These are phyloP conservation scores for Sporopachydermia cereana DNA, from an alignment of 1,139 yeast species.

Conservation along the genomic window DNA sequence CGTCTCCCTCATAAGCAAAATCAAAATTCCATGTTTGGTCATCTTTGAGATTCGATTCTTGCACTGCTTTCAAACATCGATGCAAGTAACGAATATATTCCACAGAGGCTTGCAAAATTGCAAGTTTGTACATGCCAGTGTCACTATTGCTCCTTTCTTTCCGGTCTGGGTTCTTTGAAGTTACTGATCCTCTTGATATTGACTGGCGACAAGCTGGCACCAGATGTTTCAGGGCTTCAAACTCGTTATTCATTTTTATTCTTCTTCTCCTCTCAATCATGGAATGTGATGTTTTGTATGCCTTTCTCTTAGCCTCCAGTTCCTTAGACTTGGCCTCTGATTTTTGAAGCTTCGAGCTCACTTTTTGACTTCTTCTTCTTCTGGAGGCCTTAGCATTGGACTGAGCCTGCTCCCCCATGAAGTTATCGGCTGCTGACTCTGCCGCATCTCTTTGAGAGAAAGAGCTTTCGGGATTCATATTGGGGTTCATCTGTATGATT, in stretches of 20 bases:
- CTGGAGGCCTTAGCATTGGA: too few relatives aligned
- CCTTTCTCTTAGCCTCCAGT: slow-evolving; percentile 41
- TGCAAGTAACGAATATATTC: slow-evolving; percentile 67
- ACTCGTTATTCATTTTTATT: slow-evolving; percentile 69
- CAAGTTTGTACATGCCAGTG: slow-evolving; percentile 70
- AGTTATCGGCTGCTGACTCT: too few relatives aligned
- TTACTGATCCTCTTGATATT: too few relatives aligned
- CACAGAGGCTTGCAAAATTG: slow-evolving; percentile 70
- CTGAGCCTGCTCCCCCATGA: too few relatives aligned
- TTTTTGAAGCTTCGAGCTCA: slow-evolving; percentile 25
- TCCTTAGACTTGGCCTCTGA: slow-evolving; percentile 40
- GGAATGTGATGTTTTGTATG: slow-evolving; percentile 55
- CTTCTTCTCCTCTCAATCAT: slow-evolving; percentile 73
- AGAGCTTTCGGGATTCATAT: too few relatives aligned
- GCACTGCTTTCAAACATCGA: slow-evolving; percentile 8
- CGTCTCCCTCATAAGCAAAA: slow-evolving; percentile 3
- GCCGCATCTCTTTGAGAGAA: too few relatives aligned
- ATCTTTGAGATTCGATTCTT: neutral
- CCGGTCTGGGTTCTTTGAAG: slow-evolving; percentile 22
- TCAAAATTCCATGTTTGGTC: neutral
- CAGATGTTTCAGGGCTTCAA: slow-evolving; percentile 64
- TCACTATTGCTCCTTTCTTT: slow-evolving; percentile 16
- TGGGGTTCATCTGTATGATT: slow-evolving; percentile 42
- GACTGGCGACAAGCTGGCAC: slow-evolving; percentile 65
- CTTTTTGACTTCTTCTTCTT: slow-evolving; percentile 26